Evolutionary conservation across 228 moss, liverwort and hornwort genomes (phyloP), one percentile per base, ranked within the genome.

Genomic region (Sphagnum fallax): DNA sequence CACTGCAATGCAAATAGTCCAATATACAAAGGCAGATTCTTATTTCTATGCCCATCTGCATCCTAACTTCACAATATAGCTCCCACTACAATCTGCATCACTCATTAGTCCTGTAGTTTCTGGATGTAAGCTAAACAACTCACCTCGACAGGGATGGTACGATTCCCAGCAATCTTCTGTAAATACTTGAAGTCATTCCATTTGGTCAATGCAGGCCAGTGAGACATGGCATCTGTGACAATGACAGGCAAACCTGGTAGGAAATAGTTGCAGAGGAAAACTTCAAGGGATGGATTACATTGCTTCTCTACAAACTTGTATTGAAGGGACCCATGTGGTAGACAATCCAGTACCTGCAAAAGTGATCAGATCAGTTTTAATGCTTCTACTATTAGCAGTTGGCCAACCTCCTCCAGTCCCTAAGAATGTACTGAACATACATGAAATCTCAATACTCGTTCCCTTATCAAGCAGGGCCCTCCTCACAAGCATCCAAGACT

Each of bases 141-240:
- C 75, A 93, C 97, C 91, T 93, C 97, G 53, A 91, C 84, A 14
- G 93, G 97, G 53, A 93, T 91, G 47, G 93, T 90, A 65, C 92
- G 90, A 74, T 84, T 88, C 65, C 97, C 97, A 65, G 91, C 97
- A 59, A 90, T 76, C 49, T 73, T 73, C 50, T 74, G 74, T 14
- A 93, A 48, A 78, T 91, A 97, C 60, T 85, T 65, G 50, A 84
- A 50, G 67, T 97, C 86, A 64, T 84, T 87, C 97, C 97, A 97
- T 70, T 87, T 97, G 47, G 73, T 84, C 74, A 87, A 64, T 47
- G 93, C 97, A 68, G 97, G 91, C 97, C 93, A 97, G 63, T 91
- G 83, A 64, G 75, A 80, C 52, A 93, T 90, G 51, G 88, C 87
- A 68, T 84, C 73, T 70, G 80, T 85, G 67, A 93, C 76, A 62